Evolutionary conservation across 1,284 basidiomycete genomes (phyloP), one percentile per base, ranked within the genome.

Genomic region (Inonotus obliquus): DNA sequence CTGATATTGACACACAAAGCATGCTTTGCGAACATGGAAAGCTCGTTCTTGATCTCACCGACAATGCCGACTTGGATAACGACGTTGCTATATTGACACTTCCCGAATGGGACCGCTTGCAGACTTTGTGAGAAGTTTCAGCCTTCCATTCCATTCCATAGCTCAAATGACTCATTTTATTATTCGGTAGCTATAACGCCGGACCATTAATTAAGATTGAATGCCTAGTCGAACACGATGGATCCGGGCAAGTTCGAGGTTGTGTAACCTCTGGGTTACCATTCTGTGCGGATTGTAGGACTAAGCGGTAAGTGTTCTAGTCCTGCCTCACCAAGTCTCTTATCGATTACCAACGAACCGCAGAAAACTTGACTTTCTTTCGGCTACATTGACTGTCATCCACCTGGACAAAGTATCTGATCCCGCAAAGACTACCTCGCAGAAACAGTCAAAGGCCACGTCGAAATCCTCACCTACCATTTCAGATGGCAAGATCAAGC

Each of bases 1-100:
- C 78, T n/a, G 61, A 57, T 6, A 70, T 92, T 53, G 84, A 91
- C 69, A 91, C 86, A 65, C 73, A 76, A 6, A 66, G 70, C 9
- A 85, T 89, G 66, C 67, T 91, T 47, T 93, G 91, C 73, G 75
- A 82, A 61, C 91, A 93, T 69, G 76, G 75, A 4, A 70, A 78
- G 63, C 77, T 93, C n/a, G 70, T 75, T 10, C 75, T 91, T 48
- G 89, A 93, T 70, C 84, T 88, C 1, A 87, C 85, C 65, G 73
- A 74, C 54, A 69, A 77, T 1, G 75, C 75, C 23, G 87, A 91
- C 66, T 69, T 85, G 58, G 81, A 85, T 62, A 75, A 76, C 1
- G 77, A 74, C 5, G 74, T 87, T 56, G 75, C 79, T 19, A 72
- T 90, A 41, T 79, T 91, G 60, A 80, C 79, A 66, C 75, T 75